Percentiles rank a stretch among this genome's conserved stretches.
Conservation (phyloP, 1,284 basidiomycete genomes). For the Porodaedalea pini region DNA sequence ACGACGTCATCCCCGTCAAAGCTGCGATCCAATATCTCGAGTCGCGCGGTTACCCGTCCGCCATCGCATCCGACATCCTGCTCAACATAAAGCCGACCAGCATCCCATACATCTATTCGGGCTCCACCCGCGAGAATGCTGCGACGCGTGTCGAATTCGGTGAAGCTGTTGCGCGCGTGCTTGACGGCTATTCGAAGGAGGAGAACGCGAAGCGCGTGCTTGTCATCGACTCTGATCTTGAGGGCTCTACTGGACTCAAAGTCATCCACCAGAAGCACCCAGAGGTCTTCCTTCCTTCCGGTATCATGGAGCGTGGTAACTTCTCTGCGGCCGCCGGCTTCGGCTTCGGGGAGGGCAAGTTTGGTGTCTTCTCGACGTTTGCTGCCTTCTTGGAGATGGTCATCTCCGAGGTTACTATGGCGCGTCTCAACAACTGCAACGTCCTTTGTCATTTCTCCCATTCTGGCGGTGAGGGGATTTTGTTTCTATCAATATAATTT, state of each 20-base stretch:
- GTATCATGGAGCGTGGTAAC: slow-evolving; percentile 82
- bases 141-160: slow-evolving; percentile 82
- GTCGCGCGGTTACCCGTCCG: slow-evolving; percentile 57
- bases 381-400: slow-evolving; percentile 88
- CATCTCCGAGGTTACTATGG: slow-evolving; percentile 86
- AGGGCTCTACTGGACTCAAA: slow-evolving; percentile 83
- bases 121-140: slow-evolving; percentile 67
- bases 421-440: slow-evolving; percentile 80
- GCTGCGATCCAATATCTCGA: slow-evolving; percentile 70
- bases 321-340: slow-evolving; percentile 84
- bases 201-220: slow-evolving; percentile 77
- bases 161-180: slow-evolving; percentile 73
- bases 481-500: background rate
- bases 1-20: slow-evolving; percentile 81
- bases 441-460: slow-evolving; percentile 85
- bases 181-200: slow-evolving; percentile 71
- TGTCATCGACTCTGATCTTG: slow-evolving; percentile 86
- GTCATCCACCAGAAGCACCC: slow-evolving; percentile 84
- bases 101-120: slow-evolving; percentile 58
- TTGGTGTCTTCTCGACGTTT: slow-evolving; percentile 83
- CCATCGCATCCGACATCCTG: slow-evolving; percentile 50
- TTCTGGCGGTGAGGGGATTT: slow-evolving; percentile 57
- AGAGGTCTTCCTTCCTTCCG: slow-evolving; percentile 79
- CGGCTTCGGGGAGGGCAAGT: slow-evolving; percentile 71
- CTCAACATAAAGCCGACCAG: slow-evolving; percentile 59